A percentile compares a stretch with the other conserved stretches of the same genome.
Evolutionary conservation across 257 asterid species (phyloP).

Genomic region (Petrea volubilis): DNA sequence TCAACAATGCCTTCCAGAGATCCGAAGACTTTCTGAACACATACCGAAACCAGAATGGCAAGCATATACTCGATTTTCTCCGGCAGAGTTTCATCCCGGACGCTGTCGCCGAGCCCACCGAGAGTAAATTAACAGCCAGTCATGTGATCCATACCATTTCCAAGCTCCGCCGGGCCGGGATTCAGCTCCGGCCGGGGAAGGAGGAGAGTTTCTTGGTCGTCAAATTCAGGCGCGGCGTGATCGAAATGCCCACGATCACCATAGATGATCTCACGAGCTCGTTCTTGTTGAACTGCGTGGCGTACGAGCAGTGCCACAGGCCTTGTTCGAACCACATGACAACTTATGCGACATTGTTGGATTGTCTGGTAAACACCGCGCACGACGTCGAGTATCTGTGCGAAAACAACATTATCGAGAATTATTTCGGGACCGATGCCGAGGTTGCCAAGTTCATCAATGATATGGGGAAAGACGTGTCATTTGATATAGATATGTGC

Average conservation of each 20-base stretch:
- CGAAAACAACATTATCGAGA: slow-evolving; percentile 66
- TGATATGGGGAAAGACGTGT: slow-evolving; percentile 79
- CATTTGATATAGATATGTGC: slow-evolving; percentile 59
- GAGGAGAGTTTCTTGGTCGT: slow-evolving; percentile 59
- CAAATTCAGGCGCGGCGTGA: slow-evolving; percentile 55
- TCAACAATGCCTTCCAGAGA: slow-evolving; percentile 50
- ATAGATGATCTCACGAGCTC: slow-evolving; percentile 78
- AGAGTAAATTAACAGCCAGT: slow-evolving; percentile 22
- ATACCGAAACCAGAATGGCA: slow-evolving; percentile 38
- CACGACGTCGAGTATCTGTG: slow-evolving; percentile 61
- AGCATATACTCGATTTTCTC: slow-evolving; percentile 81
- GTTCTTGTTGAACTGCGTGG: slow-evolving; percentile 77
- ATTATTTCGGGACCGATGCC: slow-evolving; percentile 69
- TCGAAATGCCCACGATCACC: slow-evolving; percentile 72
- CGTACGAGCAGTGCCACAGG: slow-evolving; percentile 81
- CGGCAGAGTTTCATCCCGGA: slow-evolving; percentile 65
- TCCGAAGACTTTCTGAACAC: slow-evolving; percentile 38
- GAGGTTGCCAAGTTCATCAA: slow-evolving; percentile 71
- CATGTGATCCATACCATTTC: slow-evolving; percentile 64
- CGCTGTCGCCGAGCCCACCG: slow-evolving; percentile 31
- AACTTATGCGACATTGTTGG: slow-evolving; percentile 68
- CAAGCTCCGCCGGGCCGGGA: slow-evolving; percentile 74
- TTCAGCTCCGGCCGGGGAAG: slow-evolving; percentile 37
- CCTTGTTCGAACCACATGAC: slow-evolving; percentile 72
- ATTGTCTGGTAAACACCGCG: slow-evolving; percentile 61